Percentiles rank a stretch among this genome's conserved stretches.
These are phyloP conservation scores for Rhinocladiella mackenziei DNA, from an alignment of 2,329 filamentous ascomycete species.

Conservation along the genomic window DNA sequence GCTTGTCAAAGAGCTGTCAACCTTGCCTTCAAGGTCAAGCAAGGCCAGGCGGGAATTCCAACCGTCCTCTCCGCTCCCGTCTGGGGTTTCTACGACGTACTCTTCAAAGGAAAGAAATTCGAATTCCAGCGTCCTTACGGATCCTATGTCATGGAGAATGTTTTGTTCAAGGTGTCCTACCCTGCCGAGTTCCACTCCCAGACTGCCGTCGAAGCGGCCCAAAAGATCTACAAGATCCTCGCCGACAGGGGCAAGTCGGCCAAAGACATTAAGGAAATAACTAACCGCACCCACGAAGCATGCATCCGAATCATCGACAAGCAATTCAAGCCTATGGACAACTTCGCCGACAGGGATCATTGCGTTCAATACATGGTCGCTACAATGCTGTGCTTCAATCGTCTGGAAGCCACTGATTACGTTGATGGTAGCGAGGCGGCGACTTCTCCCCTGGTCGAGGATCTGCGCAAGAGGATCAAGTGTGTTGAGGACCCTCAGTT, in stretches of 20 bases:
- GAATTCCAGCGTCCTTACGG: conserved; percentile 94
- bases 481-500: conserved; percentile 96
- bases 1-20: conserved; percentile 95
- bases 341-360: conserved; percentile 99
- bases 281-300: conserved; percentile 95
- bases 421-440: conserved; percentile 88
- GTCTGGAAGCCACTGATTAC: conserved; percentile 91
- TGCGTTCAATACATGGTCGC: conserved; percentile 99
- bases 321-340: conserved; percentile 99
- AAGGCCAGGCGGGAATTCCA: conserved; percentile 84
- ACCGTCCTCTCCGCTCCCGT: conserved; percentile 87
- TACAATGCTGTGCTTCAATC: conserved; percentile 92
- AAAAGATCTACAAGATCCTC: conserved; percentile 81
- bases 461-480: conserved; percentile 85
- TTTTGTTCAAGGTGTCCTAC: conserved; percentile 99
- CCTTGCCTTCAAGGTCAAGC: conserved; percentile 82
- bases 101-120: conserved; percentile 95
- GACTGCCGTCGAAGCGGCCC: conserved; percentile 91
- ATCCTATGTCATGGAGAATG: conserved; percentile 99
- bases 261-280: conserved; percentile 87
- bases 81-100: conserved; percentile 98
- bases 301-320: conserved; percentile 99
- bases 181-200: conserved; percentile 74
- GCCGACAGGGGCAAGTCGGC: conserved; percentile 82
- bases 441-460: conserved; percentile 82